Evolutionary conservation across 2,329 filamentous ascomycete genomes (phyloP).

Genomic region (Magnaporthiopsis incrustans): DNA sequence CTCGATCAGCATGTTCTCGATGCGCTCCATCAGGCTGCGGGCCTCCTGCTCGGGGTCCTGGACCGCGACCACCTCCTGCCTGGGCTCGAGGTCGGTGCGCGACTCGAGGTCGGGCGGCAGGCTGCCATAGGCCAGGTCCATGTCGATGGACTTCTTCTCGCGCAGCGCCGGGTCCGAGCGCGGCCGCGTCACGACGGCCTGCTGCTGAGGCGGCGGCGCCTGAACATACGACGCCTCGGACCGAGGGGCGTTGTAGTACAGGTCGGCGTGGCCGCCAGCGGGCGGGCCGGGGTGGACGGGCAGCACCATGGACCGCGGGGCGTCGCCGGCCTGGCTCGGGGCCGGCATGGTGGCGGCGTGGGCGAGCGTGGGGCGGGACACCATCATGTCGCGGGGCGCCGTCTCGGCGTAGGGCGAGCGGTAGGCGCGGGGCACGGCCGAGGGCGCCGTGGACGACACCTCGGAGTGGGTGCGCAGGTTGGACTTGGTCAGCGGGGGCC

Average conservation of each 20-base stretch:
- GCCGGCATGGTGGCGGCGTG: constrained; percentile 23
- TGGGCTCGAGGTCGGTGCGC: constrained; percentile 36
- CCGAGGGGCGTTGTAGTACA: constrained; percentile 1
- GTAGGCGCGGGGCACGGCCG: constrained; percentile 29
- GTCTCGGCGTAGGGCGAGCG: constrained; percentile 35
- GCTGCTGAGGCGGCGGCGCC: constrained; percentile 4
- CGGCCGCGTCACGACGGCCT: constrained; percentile 27
- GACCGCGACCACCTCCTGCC: constrained; percentile 46
- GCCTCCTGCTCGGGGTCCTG: constrained; percentile 36
- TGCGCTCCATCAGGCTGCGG: constrained; percentile 55
- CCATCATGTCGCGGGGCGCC: constrained; percentile 30
- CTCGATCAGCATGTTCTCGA: constrained; percentile 75
- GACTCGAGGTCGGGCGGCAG: constrained; percentile 60
- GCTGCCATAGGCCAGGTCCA: constrained; percentile 86
- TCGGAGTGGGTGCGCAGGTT: constrained; percentile 48
- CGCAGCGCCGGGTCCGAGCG: constrained; percentile 25
- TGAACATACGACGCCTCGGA: not conserved
- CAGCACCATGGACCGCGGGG: not conserved
- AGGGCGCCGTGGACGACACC: constrained; percentile 40
- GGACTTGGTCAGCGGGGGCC: constrained; percentile 38
- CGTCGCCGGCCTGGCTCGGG: constrained; percentile 1
- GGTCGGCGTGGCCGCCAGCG: not conserved
- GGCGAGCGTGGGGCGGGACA: constrained; percentile 22
- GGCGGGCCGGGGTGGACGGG: not conserved
- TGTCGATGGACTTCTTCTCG: constrained; percentile 58